A percentile compares a stretch with the other conserved stretches of the same genome.
Conservation (phyloP, 768 basidiomycete genomes). For the Lyophyllum atratum region DNA sequence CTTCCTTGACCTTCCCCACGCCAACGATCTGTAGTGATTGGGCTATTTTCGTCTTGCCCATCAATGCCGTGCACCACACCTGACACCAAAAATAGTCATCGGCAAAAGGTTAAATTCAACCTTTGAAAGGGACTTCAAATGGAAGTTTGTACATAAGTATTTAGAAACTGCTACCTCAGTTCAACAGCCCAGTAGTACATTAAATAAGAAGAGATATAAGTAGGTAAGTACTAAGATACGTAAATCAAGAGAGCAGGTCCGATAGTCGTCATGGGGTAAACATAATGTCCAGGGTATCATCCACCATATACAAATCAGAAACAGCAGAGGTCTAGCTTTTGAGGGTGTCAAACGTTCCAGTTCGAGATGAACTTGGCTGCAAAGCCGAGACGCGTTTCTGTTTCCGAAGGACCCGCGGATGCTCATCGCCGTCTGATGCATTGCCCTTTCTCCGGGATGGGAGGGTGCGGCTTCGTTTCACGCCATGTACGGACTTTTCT, state of each 20-base stretch:
- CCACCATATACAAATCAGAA: slow-evolving; percentile 6
- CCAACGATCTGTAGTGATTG: background rate
- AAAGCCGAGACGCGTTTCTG: slow-evolving; percentile 48
- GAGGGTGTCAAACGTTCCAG: slow-evolving; percentile 8
- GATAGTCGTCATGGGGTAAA: slow-evolving; percentile 18
- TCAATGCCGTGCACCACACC: background rate
- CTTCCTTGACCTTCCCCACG: background rate
- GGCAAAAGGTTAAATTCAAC: background rate
- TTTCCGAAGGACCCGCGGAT: slow-evolving; percentile 48
- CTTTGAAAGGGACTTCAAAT: background rate
- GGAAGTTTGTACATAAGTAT: no score
- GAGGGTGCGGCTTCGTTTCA: slow-evolving; percentile 66
- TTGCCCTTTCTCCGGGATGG: slow-evolving; percentile 45
- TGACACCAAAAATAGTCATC: background rate
- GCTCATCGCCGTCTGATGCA: slow-evolving; percentile 29
- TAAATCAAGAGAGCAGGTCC: slow-evolving; percentile 2
- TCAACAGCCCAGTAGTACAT: background rate
- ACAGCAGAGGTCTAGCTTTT: slow-evolving; percentile 5
- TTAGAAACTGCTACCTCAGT: background rate
- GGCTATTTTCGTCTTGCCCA: background rate
- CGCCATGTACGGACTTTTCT: slow-evolving; percentile 15
- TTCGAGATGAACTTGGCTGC: slow-evolving; percentile 28
- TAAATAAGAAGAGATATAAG: slow-evolving; percentile 9
- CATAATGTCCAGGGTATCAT: slow-evolving; percentile 22
- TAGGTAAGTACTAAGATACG: slow-evolving; percentile 8